Percentiles rank a stretch among this genome's conserved stretches.
phyloP scores from a whole-genome alignment of 352 stramenopile genomes.

The Pelagophyceae sp. region DNA sequence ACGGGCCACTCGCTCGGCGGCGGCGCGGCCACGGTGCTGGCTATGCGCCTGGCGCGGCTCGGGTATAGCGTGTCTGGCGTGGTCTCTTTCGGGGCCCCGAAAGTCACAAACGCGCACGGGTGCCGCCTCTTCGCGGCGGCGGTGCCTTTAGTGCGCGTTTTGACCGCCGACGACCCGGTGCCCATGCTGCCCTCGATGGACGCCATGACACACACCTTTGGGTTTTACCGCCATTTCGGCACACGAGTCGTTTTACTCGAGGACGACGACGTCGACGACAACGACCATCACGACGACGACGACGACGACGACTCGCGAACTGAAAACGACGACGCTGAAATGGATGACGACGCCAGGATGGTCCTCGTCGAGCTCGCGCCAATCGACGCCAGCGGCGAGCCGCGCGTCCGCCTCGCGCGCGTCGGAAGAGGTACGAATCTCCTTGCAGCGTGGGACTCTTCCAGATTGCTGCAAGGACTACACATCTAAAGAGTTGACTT shows the following conservation, averaged over 20 bases:
- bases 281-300: not conserved
- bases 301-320: not conserved
- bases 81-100: not conserved
- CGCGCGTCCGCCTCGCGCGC: not conserved
- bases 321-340: not conserved
- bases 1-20: slow-evolving; percentile 8
- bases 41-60: not conserved
- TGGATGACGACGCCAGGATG: not conserved
- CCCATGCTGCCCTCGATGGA: not conserved
- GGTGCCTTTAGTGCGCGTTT: not conserved
- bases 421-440: too few species aligned
- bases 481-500: too few species aligned
- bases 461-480: too few species aligned
- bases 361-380: not conserved
- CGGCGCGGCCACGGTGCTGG: not conserved
- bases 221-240: slow-evolving; percentile 10
- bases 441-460: too few species aligned
- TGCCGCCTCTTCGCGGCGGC: not conserved
- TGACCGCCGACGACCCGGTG: slow-evolving; percentile 3
- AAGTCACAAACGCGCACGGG: slow-evolving; percentile 10
- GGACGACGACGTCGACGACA: slow-evolving; percentile 5
- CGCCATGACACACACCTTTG: not conserved
- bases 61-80: not conserved
- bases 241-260: not conserved
- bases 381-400: not conserved